Evolutionary conservation across 306 rosid genomes (phyloP).

Genomic region (Rosa lucieae): DNA sequence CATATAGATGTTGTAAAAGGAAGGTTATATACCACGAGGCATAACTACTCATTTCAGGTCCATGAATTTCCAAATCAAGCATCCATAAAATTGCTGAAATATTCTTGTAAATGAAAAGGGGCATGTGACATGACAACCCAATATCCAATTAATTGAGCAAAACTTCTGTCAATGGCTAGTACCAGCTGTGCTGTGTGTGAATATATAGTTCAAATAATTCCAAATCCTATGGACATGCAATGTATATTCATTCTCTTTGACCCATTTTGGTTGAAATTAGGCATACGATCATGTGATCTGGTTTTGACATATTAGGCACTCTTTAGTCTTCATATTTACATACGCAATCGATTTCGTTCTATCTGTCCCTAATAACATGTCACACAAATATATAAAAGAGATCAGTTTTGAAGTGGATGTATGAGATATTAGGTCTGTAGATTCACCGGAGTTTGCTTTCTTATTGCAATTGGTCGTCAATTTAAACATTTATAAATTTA

Average conservation of each 20-base stretch:
- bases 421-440: too few species aligned
- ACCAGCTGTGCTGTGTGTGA: not conserved
- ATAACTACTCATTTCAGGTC: too few species aligned
- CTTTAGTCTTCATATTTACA: not conserved
- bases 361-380: not conserved
- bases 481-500: too few species aligned
- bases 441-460: too few species aligned
- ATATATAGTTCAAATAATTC: not conserved
- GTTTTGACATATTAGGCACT: not conserved
- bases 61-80: too few species aligned
- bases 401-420: not conserved
- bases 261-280: not conserved
- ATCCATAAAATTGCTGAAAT: too few species aligned
- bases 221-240: not conserved
- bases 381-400: not conserved
- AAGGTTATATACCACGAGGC: too few species aligned
- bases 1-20: too few species aligned
- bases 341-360: not conserved
- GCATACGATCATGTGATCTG: not conserved
- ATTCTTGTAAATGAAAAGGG: not conserved
- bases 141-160: not conserved
- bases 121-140: conserved; percentile 3
- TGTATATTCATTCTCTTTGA: not conserved
- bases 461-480: too few species aligned
- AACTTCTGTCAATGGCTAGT: not conserved